A percentile compares a stretch with the other conserved stretches of the same genome.
These are phyloP conservation scores for Magnolia changhungtana DNA, from an alignment of 164 flowering plant species.

Conservation along the genomic window DNA sequence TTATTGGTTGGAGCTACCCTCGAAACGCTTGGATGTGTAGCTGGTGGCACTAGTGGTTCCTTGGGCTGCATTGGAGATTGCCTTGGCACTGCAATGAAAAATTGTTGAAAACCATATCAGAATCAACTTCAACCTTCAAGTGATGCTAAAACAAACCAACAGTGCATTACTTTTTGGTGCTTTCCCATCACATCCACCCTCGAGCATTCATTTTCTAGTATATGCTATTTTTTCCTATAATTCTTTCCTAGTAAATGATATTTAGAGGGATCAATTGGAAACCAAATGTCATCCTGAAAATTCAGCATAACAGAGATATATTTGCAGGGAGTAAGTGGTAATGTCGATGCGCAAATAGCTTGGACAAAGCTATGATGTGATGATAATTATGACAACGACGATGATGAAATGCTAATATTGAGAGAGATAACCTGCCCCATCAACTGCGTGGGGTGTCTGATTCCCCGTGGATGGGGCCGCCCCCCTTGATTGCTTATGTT, in stretches of 20 bases:
- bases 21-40: constrained; percentile 17
- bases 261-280: not conserved
- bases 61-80: not conserved
- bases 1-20: constrained; percentile 19
- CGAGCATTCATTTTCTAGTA: not conserved
- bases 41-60: too few relatives aligned
- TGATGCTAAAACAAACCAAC: not conserved
- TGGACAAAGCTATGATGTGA: not conserved
- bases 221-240: too few relatives aligned
- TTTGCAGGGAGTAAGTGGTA: not conserved
- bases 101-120: not conserved
- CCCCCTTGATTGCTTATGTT: not conserved
- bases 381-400: not conserved
- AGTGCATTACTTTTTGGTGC: not conserved
- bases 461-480: not conserved
- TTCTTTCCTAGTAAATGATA: not conserved
- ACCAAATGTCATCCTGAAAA: not conserved
- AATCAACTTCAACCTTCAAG: not conserved
- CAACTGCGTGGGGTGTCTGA: not conserved
- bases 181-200: not conserved
- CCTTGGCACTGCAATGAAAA: constrained; percentile 12
- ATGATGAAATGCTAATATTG: not conserved
- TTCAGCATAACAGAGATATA: not conserved
- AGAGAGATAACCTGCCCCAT: constrained; percentile 1
- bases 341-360: not conserved